Evolutionary conservation across 257 asterid species (phyloP).

Genomic region (Solanum virginianum): DNA sequence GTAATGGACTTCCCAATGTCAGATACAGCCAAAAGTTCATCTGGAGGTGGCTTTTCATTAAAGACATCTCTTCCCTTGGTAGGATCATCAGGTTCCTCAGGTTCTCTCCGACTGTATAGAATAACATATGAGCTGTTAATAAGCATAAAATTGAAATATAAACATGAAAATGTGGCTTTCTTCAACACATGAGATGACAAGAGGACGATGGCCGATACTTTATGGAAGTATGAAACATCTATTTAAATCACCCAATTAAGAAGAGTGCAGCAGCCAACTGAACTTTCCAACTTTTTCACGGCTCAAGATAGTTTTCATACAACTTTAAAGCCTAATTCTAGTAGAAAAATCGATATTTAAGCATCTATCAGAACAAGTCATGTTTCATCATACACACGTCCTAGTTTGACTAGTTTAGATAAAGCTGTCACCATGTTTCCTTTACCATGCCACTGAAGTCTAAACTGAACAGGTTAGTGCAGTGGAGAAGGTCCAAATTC

Average conservation of each 20-base stretch:
- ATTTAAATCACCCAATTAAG: not conserved
- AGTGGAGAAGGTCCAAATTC: not conserved
- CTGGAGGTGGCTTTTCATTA: slow-evolving; percentile 95
- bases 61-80: slow-evolving; percentile 96
- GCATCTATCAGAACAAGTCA: not conserved
- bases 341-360: not conserved
- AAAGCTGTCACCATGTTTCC: not conserved
- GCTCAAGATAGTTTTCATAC: not conserved
- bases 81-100: slow-evolving; percentile 98
- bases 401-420: not conserved
- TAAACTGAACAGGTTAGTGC: not conserved
- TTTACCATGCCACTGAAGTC: not conserved
- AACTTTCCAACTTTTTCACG: not conserved
- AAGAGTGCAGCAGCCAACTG: not conserved
- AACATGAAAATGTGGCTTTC: not conserved
- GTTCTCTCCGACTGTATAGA: slow-evolving; percentile 73
- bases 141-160: not conserved
- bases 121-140: slow-evolving; percentile 4
- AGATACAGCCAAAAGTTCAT: slow-evolving; percentile 87
- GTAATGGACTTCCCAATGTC: slow-evolving; percentile 84
- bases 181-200: not conserved
- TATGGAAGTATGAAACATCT: not conserved
- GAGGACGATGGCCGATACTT: not conserved
- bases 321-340: not conserved
- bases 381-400: not conserved